These are phyloP conservation scores for Tolypocladium tropicale DNA, from an alignment of 2,329 filamentous ascomycete species.

Conservation along the genomic window DNA sequence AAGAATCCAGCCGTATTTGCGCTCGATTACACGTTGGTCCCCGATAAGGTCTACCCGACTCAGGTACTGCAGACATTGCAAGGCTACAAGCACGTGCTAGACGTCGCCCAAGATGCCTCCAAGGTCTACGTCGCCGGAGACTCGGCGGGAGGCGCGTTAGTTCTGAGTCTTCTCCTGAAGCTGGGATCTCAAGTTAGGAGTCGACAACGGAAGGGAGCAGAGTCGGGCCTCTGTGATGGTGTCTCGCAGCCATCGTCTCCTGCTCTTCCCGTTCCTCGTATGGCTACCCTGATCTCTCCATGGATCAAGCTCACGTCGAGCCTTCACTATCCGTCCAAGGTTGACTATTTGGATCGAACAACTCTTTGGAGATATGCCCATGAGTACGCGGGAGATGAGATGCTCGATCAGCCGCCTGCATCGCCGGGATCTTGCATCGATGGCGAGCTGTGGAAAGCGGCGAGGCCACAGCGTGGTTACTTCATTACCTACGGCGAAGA, in stretches of 20 bases:
- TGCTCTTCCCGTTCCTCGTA: slow-evolving; percentile 22
- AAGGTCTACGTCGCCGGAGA: slow-evolving; percentile 66
- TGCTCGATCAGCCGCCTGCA: slow-evolving; percentile 23
- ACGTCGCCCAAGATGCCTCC: slow-evolving; percentile 44
- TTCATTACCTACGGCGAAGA: slow-evolving; percentile 64
- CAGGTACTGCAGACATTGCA: slow-evolving; percentile 61
- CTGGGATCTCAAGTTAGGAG: slow-evolving; percentile 32
- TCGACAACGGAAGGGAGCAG: slow-evolving; percentile 9
- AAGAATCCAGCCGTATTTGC: slow-evolving; percentile 69
- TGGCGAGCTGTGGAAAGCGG: slow-evolving; percentile 52
- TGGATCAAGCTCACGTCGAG: slow-evolving; percentile 66
- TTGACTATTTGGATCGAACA: slow-evolving; percentile 63
- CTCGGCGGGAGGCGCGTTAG: slow-evolving; percentile 66
- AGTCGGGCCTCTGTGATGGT: slow-evolving; percentile 5
- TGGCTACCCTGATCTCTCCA: slow-evolving; percentile 68
- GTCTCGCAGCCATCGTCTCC: slow-evolving; percentile 8
- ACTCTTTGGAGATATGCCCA: slow-evolving; percentile 60
- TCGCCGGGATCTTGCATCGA: slow-evolving; percentile 66
- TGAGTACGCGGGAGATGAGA: slow-evolving; percentile 47
- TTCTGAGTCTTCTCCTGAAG: slow-evolving; percentile 62
- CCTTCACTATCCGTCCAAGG: slow-evolving; percentile 56
- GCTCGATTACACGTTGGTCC: slow-evolving; percentile 72
- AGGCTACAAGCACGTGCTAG: slow-evolving; percentile 62
- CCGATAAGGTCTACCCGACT: slow-evolving; percentile 60
- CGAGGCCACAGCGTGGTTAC: slow-evolving; percentile 56